These are phyloP conservation scores for Cladosporium oxysporum DNA, from an alignment of 2,329 filamentous ascomycete genomes.

Conservation along the genomic window DNA sequence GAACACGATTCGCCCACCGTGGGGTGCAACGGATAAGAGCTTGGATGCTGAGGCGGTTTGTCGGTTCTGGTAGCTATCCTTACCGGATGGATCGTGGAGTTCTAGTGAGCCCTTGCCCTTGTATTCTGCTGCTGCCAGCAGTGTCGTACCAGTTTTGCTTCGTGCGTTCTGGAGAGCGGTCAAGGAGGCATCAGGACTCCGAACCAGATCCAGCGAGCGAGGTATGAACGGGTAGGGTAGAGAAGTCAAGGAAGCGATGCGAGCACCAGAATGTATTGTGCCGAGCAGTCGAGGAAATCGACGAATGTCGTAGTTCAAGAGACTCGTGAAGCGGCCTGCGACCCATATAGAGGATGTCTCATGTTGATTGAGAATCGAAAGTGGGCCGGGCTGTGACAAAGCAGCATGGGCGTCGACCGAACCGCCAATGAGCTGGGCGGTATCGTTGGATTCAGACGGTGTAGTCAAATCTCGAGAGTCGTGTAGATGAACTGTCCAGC, in stretches of 20 bases:
- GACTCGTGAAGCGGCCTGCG: constrained; percentile 82
- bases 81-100: constrained; percentile 66
- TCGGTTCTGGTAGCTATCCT: constrained; percentile 67
- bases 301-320: constrained; percentile 85
- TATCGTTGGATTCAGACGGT: constrained; percentile 12
- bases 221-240: constrained; percentile 69
- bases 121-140: constrained; percentile 86
- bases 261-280: constrained; percentile 80
- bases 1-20: constrained; percentile 79
- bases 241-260: constrained; percentile 71
- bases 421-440: constrained; percentile 36
- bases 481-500: constrained; percentile 76
- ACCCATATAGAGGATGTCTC: constrained; percentile 75
- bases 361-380: constrained; percentile 66
- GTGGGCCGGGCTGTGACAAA: constrained; percentile 76
- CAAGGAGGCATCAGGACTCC: constrained; percentile 49
- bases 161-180: constrained; percentile 59
- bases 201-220: constrained; percentile 60
- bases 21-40: constrained; percentile 75
- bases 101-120: constrained; percentile 89
- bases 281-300: constrained; percentile 76
- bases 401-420: constrained; percentile 60
- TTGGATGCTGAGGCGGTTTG: constrained; percentile 81
- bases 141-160: constrained; percentile 58
- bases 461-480: constrained; percentile 61